Base-by-base conservation (phyloP, 2,329 filamentous ascomycete species). In the Graphilbum sp. region DNA sequence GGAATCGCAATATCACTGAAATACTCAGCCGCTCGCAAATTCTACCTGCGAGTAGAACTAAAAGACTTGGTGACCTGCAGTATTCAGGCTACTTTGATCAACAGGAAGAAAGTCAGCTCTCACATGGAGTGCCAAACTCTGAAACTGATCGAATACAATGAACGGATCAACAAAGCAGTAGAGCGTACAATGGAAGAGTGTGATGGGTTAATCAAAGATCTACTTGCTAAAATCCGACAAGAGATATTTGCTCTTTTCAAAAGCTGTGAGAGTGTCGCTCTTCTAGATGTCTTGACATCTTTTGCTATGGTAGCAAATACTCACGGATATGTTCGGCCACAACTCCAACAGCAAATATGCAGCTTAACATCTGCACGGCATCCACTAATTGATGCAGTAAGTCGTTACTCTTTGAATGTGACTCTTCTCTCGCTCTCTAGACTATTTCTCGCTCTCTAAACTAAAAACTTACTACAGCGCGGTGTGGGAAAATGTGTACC, bases 91-190 rank as follows among this genome's bases (percentile, higher is more conserved):
- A 42, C 49, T 0, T 79, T 96, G 44, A 80, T 93, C 54, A 95
- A 96, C 45, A 62, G 71, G 1, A 72, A 78, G 45, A 66, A 67
- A 32, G 85, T 76, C 49, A 85, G 79, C 49, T 74, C 74, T n/a
- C 68, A 67, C 39, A 67, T 93, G 24, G 85, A 96, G 54, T 96
- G 86, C 47, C 84, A 92, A 49, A 96, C 90, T 0, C 54, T 96
- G 10, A 70, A 79, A 39, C 65, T 98, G 11, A 68, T 94, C 45
- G 90, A 95, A 52, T 63, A 84, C 30, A 96, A 79, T 47, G 65
- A 74, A 41, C 72, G 79, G 50, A 81, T 95, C 31, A 72, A 73
- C 0, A 79, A 92, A 44, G 80, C 85, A 0, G 80, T 88, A 41
- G 77, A 83, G 34, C 86, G 95, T 55, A 79, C 92, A 2, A 67